Percentiles rank a stretch among this genome's conserved stretches.
Conservation (phyloP, 345 rosid genomes). For the Lepidium didymum region DNA sequence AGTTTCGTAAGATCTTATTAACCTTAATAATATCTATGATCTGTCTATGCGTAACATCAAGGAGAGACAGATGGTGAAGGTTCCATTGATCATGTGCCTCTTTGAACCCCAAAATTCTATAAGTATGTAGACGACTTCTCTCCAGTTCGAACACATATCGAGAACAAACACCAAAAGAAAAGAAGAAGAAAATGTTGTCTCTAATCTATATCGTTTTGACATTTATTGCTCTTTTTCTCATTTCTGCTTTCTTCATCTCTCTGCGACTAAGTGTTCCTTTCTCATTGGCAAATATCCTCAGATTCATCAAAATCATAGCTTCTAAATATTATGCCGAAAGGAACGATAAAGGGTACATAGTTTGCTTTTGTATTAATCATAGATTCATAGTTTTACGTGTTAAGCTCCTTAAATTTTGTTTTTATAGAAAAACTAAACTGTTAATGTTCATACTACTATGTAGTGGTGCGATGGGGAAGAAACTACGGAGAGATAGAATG, state of each 20-base stretch:
- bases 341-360: not conserved
- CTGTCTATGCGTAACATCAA: slow-evolving; percentile 18
- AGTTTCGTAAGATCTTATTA: slow-evolving; percentile 21
- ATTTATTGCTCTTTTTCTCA: slow-evolving; percentile 13
- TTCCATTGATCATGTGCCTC: slow-evolving; percentile 16
- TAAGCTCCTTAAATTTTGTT: too few species aligned
- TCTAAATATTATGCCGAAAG: not conserved
- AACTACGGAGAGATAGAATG: slow-evolving; percentile 26
- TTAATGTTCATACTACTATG: not conserved
- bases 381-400: not conserved
- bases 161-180: not conserved
- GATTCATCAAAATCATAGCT: not conserved
- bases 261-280: not conserved
- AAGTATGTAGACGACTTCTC: not conserved
- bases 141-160: not conserved
- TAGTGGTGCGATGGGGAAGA: not conserved
- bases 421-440: too few species aligned
- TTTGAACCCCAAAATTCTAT: not conserved
- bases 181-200: not conserved
- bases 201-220: slow-evolving; percentile 4
- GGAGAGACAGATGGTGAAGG: not conserved
- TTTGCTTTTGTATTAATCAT: not conserved
- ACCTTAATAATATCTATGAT: not conserved
- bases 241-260: not conserved
- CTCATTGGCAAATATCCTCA: not conserved